phyloP scores from a whole-genome alignment of 495 filamentous ascomycete species.

The Penicillium lividum region DNA sequence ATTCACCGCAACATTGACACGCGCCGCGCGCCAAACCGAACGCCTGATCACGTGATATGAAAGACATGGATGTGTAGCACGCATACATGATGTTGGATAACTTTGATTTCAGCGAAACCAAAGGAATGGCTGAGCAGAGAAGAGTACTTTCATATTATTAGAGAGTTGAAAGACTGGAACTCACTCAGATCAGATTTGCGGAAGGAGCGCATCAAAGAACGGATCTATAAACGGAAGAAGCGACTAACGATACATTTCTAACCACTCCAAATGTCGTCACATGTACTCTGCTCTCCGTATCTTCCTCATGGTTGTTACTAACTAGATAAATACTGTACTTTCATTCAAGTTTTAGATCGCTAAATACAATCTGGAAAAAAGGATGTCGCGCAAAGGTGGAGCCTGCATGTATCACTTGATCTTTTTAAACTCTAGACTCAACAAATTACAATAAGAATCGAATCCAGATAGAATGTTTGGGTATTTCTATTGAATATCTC shows the following conservation, averaged over 20 bases:
- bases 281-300: no score
- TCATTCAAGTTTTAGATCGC: no score
- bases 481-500: slow-evolving; percentile 7
- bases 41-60: slow-evolving; percentile 9
- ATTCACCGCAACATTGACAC: background rate
- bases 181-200: background rate
- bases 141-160: no score
- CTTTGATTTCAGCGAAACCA: no score
- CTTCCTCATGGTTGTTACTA: no score
- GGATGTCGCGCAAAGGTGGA: no score
- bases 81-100: background rate
- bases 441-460: background rate
- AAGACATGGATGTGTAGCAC: background rate
- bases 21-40: slow-evolving; percentile 6
- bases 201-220: background rate
- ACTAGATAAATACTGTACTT: no score
- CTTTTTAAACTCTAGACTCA: background rate
- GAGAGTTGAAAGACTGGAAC: no score
- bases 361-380: no score
- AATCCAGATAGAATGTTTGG: background rate
- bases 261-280: no score
- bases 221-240: background rate
- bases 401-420: no score
- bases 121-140: no score
- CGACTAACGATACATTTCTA: background rate